A percentile compares a stretch with the other conserved stretches of the same genome.
Evolutionary conservation across 805 yeast genomes (phyloP).

Genomic region (Saturnispora sanitii): DNA sequence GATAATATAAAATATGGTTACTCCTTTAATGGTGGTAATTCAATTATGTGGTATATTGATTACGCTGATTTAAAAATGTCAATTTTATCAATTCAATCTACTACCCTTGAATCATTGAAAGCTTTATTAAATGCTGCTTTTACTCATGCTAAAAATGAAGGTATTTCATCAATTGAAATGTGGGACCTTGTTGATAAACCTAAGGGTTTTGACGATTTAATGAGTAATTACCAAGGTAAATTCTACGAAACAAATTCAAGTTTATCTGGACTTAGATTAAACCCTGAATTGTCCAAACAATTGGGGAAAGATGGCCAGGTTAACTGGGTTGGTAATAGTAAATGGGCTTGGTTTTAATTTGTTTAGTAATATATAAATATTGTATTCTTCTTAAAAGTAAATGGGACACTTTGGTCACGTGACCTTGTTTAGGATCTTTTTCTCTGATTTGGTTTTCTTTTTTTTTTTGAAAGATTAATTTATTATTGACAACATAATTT

Average conservation of each 20-base stretch:
- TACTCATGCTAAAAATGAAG: conserved; percentile 6
- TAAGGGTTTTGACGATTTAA: conserved; percentile 9
- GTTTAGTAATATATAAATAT: not conserved
- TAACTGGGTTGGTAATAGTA: conserved; percentile 13
- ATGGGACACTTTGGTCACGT: too few species aligned
- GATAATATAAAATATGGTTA: conserved; percentile 5
- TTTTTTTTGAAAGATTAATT: not conserved
- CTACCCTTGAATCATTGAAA: not conserved
- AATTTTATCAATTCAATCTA: not conserved
- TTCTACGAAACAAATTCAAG: conserved; percentile 13
- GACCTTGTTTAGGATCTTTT: too few species aligned
- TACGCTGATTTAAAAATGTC: conserved; percentile 1
- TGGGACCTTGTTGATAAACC: conserved; percentile 10
- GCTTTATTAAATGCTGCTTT: not conserved
- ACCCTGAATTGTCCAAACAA: too few species aligned
- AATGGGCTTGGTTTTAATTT: conserved; percentile 16
- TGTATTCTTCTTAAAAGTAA: too few species aligned
- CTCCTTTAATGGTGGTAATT: not conserved
- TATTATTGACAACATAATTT: not conserved
- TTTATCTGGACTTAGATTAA: conserved; percentile 17
- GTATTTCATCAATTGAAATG: conserved; percentile 8
- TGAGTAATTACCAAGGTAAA: conserved; percentile 5
- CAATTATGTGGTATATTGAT: conserved; percentile 4
- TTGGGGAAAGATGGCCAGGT: too few species aligned
- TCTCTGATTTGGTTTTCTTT: too few species aligned